Base-by-base conservation (phyloP, 1,139 yeast species). In the Saccharomycopsis hybrid region DNA sequence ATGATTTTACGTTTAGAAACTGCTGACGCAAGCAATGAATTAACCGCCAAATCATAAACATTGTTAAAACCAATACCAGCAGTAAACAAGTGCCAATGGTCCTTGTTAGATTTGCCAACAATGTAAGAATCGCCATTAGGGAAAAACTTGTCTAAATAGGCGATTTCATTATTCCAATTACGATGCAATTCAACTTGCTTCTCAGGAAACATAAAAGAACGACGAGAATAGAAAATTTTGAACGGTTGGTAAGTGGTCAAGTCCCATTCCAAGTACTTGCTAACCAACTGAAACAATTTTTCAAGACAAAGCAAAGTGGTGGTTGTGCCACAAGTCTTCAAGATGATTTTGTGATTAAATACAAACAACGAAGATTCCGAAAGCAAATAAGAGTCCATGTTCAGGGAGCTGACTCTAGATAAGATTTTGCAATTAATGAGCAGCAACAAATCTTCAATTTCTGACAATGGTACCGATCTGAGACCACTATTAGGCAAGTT, bases 251-350 rank as follows among this genome's bases (percentile, higher is more conserved):
- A 59, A 57, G 54, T 69, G 54, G 59, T 52, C 47, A 70, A 56
- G 32, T 62, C 56, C 68, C 74, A 69, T n/a, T 62, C 59, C 38
- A 76, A 60, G 48, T 65, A 66, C 4, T 65, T 57, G 31, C 65
- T 62, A 9, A 83, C 77, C 29, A 78, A 65, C 43, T 76, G 75
- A 57, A 85, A 77, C 53, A 90, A 69, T 50, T 77, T 74, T 32
- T 78, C 80, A 41, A 92, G 69, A 59, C 97, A 92, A 33, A 82
- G 78, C 55, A 92, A 74, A 1, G 96, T 83, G 1, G 97, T 88
- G 1, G 97, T 92, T 11, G 97, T 90, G 8, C 98, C 98, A 65
- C 98, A 92, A 11, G 98, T 92, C 67, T 92, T 92, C 62, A 92
- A 74, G 52, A 90, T 81, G 57, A 90, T 61, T 65, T 86, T 89